Evolutionary conservation across 2,329 filamentous ascomycete genomes (phyloP).

Genomic region (Balansia obtecta): DNA sequence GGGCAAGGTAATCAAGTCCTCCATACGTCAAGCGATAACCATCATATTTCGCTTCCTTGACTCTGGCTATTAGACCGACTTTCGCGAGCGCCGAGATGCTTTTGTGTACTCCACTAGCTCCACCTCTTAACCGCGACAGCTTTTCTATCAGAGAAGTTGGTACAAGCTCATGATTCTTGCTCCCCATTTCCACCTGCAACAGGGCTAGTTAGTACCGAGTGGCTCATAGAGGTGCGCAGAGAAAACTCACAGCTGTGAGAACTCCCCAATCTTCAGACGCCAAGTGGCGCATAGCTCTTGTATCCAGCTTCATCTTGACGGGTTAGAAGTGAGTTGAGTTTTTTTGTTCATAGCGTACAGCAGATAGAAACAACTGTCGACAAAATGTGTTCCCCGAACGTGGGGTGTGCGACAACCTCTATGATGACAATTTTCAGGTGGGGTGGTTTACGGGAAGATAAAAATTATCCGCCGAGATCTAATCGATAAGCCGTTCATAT

Average conservation of each 20-base stretch:
- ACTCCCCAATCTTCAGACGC: constrained; percentile 90
- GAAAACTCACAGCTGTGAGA: constrained; percentile 63
- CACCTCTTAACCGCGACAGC: constrained; percentile 68
- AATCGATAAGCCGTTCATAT: constrained; percentile 18
- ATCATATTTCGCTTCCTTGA: constrained; percentile 95
- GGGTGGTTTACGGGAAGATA: constrained; percentile 9
- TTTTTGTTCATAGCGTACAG: background rate
- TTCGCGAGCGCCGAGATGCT: constrained; percentile 89
- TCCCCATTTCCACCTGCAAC: constrained; percentile 74
- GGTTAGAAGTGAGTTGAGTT: background rate
- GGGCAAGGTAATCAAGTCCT: constrained; percentile 91
- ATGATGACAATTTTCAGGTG: constrained; percentile 13
- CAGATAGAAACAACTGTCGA: background rate
- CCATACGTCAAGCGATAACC: constrained; percentile 95
- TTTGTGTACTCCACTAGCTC: constrained; percentile 66
- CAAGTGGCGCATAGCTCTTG: constrained; percentile 85
- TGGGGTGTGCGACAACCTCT: background rate
- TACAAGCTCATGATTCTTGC: constrained; percentile 93
- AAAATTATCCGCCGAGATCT: constrained; percentile 19
- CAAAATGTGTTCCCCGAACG: background rate
- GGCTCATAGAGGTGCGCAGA: constrained; percentile 3
- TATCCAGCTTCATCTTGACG: constrained; percentile 78
- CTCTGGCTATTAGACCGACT: constrained; percentile 75
- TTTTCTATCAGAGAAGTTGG: constrained; percentile 81
- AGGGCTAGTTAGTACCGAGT: background rate